Evolutionary conservation across 805 yeast genomes (phyloP).

Genomic region (Kodamaea hsintzibuensis): DNA sequence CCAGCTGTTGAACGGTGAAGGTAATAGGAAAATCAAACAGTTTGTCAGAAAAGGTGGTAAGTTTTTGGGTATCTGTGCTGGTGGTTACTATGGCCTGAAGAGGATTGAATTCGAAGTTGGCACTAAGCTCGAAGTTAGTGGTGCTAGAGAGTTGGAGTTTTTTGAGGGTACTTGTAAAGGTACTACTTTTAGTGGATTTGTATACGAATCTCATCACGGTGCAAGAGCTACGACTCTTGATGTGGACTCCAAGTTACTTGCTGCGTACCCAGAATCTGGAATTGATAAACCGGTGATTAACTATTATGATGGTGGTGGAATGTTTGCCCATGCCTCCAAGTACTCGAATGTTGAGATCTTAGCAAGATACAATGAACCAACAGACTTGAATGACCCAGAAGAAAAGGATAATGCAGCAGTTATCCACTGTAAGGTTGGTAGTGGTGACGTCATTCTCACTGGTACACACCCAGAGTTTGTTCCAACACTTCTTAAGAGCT

Average conservation of each 20-base stretch:
- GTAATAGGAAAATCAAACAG: conserved; percentile 58
- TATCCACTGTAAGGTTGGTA: conserved; percentile 64
- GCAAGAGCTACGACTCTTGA: conserved; percentile 57
- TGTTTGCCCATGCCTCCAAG: conserved; percentile 73
- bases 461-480: conserved; percentile 92
- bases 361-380: conserved; percentile 60
- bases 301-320: conserved; percentile 90
- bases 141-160: conserved; percentile 77
- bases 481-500: conserved; percentile 47
- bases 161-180: conserved; percentile 87
- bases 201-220: conserved; percentile 75
- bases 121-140: conserved; percentile 76
- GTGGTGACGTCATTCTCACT: conserved; percentile 72
- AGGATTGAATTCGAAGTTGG: conserved; percentile 86
- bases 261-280: conserved; percentile 25
- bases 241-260: conserved; percentile 25
- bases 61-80: conserved; percentile 91
- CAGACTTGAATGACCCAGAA: conserved; percentile 61
- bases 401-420: conserved; percentile 62
- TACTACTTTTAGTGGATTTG: conserved; percentile 76
- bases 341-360: conserved; percentile 65
- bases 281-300: conserved; percentile 22
- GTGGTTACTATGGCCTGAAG: conserved; percentile 81
- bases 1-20: conserved; percentile 65
- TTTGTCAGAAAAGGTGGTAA: conserved; percentile 79